Evolutionary conservation across 176 grass and related monocot species (phyloP).

Genomic region (Luzula sylvatica): DNA sequence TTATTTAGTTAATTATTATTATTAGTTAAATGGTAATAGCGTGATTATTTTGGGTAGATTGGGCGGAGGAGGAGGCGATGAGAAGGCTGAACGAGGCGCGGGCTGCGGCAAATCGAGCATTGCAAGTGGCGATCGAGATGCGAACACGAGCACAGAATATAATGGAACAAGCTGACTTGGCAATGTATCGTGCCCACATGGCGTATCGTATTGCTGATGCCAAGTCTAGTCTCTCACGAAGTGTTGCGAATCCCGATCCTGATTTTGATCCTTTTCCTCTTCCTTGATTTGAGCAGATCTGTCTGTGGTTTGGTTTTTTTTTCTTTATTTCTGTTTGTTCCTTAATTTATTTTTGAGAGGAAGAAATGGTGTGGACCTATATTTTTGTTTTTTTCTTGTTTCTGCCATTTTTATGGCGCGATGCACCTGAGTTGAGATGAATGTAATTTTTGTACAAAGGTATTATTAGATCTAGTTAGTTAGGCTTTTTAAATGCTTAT

Average conservation of each 20-base stretch:
- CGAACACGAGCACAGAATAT: slow-evolving; percentile 5
- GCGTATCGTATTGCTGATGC: slow-evolving; percentile 20
- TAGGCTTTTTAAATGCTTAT: too few species aligned
- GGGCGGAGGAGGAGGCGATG: slow-evolving; percentile 37
- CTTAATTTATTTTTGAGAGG: too few species aligned
- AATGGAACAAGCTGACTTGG: slow-evolving; percentile 22
- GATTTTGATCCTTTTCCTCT: slow-evolving; percentile 16
- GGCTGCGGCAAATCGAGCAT: slow-evolving; percentile 32
- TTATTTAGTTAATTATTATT: slow-evolving; percentile 1
- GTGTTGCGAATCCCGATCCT: not conserved
- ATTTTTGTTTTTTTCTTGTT: too few species aligned
- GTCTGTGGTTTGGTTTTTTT: not conserved
- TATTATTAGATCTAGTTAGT: too few species aligned
- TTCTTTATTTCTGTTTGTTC: not conserved
- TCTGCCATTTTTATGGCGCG: too few species aligned
- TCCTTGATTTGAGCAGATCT: slow-evolving; percentile 6
- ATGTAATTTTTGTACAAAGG: too few species aligned
- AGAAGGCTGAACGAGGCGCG: slow-evolving; percentile 53
- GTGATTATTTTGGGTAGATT: slow-evolving; percentile 20
- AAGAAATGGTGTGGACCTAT: too few species aligned
- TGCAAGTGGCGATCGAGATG: slow-evolving; percentile 18
- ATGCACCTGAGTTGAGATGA: too few species aligned
- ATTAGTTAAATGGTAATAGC: not conserved
- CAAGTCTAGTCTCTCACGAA: not conserved
- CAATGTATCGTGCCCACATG: slow-evolving; percentile 14